Percentiles rank a stretch among this genome's conserved stretches.
Conservation (phyloP, 2,329 filamentous ascomycete genomes). For the Diaporthe sp. region DNA sequence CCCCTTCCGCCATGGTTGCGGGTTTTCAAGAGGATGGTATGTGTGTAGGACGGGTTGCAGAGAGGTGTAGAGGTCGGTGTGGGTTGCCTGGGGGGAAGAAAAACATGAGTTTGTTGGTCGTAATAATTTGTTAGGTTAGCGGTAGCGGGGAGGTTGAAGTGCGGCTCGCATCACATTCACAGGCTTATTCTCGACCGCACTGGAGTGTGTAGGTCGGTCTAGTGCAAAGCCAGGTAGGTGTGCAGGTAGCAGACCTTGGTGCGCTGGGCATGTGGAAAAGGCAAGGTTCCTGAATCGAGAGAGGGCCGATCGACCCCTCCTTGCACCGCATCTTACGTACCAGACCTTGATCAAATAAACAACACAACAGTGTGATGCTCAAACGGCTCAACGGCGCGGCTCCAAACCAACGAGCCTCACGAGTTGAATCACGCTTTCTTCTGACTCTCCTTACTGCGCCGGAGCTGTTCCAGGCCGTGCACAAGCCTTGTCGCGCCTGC, state of each 20-base stretch:
- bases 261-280: constrained; percentile 20
- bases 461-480: constrained; percentile 12
- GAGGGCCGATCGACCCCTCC: constrained; percentile 36
- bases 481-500: constrained; percentile 34
- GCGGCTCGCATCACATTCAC: constrained; percentile 35
- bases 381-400: constrained; percentile 15
- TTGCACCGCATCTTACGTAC: constrained; percentile 30
- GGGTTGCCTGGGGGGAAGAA: constrained; percentile 38
- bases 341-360: constrained; percentile 7
- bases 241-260: neutral
- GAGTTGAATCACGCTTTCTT: neutral
- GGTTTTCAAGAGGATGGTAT: constrained; percentile 28
- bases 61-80: constrained; percentile 28
- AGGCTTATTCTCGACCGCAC: constrained; percentile 27
- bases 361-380: constrained; percentile 7
- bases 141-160: constrained; percentile 37
- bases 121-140: constrained; percentile 37
- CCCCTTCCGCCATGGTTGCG: constrained; percentile 73
- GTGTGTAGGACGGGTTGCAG: constrained; percentile 46
- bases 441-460: neutral
- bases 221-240: neutral
- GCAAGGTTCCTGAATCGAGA: constrained; percentile 37
- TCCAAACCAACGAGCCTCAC: neutral
- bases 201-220: neutral
- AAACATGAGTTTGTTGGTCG: constrained; percentile 39